Evolutionary conservation across 768 basidiomycete genomes (phyloP).

Genomic region (Suillus variegatus): DNA sequence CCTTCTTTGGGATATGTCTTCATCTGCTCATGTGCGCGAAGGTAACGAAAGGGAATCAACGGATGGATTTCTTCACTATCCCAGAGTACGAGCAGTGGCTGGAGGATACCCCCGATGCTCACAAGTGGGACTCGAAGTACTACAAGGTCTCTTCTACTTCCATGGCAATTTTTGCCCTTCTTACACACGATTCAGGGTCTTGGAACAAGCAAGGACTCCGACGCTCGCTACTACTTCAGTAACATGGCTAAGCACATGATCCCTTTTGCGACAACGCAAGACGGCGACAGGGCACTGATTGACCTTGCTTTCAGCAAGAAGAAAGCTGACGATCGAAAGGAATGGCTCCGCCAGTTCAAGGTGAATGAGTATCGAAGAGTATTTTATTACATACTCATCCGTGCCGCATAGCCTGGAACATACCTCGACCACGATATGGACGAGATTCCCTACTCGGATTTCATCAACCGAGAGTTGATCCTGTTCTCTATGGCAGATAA

Average conservation of each 20-base stretch:
- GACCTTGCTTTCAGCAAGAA: slow-evolving; percentile 99
- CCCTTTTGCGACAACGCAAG: slow-evolving; percentile 78
- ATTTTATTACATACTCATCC: background rate
- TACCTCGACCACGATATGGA: slow-evolving; percentile 87
- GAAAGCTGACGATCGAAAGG: slow-evolving; percentile 97
- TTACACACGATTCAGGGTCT: slow-evolving; percentile 66
- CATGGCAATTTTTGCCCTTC: slow-evolving; percentile 5
- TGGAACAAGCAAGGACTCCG: slow-evolving; percentile 87
- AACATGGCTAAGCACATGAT: slow-evolving; percentile 94
- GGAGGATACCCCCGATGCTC: slow-evolving; percentile 69
- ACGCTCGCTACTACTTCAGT: slow-evolving; percentile 91
- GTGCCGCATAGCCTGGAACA: slow-evolving; percentile 74
- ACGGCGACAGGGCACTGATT: slow-evolving; percentile 85
- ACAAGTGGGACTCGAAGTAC: slow-evolving; percentile 93
- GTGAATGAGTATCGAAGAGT: slow-evolving; percentile 38
- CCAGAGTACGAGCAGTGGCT: slow-evolving; percentile 96
- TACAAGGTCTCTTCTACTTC: slow-evolving; percentile 75
- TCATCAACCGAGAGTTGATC: slow-evolving; percentile 97
- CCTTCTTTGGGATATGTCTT: background rate
- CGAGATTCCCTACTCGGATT: slow-evolving; percentile 87
- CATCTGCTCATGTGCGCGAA: slow-evolving; percentile 24
- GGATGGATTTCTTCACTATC: slow-evolving; percentile 92
- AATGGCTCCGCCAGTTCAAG: slow-evolving; percentile 94
- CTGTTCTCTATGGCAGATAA: slow-evolving; percentile 99
- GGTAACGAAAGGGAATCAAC: slow-evolving; percentile 79